phyloP scores from a whole-genome alignment of 805 yeast genomes.

The Candida hispaniensis region DNA sequence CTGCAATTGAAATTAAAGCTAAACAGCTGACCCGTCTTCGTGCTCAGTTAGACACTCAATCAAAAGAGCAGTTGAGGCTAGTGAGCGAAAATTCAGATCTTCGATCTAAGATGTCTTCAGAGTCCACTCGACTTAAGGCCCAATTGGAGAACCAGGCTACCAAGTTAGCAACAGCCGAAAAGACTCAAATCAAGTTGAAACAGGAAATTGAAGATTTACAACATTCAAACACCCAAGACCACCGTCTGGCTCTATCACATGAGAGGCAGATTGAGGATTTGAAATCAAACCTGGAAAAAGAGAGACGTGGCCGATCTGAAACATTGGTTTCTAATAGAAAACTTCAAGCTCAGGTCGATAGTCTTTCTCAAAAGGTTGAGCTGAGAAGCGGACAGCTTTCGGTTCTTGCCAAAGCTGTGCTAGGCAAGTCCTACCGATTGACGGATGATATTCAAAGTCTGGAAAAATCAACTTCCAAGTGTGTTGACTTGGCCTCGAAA shows the following conservation, averaged over 20 bases:
- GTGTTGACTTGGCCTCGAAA: slow-evolving; percentile 23
- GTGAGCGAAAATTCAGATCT: no score
- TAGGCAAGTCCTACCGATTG: slow-evolving; percentile 8
- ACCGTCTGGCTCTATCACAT: slow-evolving; percentile 20
- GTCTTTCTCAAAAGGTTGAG: slow-evolving; percentile 19
- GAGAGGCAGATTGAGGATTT: slow-evolving; percentile 20
- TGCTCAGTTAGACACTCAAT: slow-evolving; percentile 18
- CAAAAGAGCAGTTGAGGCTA: no score
- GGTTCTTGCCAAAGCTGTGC: slow-evolving; percentile 20
- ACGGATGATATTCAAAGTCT: slow-evolving; percentile 17
- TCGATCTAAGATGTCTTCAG: no score
- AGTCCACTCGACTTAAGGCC: no score
- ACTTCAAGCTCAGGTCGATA: slow-evolving; percentile 19
- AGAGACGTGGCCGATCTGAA: slow-evolving; percentile 22
- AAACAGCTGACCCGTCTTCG: slow-evolving; percentile 21
- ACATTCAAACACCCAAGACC: slow-evolving; percentile 22
- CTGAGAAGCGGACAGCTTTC: slow-evolving; percentile 20
- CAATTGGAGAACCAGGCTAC: no score
- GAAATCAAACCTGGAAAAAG: slow-evolving; percentile 19
- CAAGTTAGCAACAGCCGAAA: slow-evolving; percentile 17
- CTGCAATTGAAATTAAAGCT: slow-evolving; percentile 19
- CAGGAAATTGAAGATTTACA: slow-evolving; percentile 28
- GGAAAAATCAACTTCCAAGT: slow-evolving; percentile 35
- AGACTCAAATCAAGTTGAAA: slow-evolving; percentile 19
- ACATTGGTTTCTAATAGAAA: slow-evolving; percentile 22